Evolutionary conservation across 106 monocot genomes (phyloP), one percentile per base, ranked within the genome.

Genomic region (Alisma plantagoaquatica): DNA sequence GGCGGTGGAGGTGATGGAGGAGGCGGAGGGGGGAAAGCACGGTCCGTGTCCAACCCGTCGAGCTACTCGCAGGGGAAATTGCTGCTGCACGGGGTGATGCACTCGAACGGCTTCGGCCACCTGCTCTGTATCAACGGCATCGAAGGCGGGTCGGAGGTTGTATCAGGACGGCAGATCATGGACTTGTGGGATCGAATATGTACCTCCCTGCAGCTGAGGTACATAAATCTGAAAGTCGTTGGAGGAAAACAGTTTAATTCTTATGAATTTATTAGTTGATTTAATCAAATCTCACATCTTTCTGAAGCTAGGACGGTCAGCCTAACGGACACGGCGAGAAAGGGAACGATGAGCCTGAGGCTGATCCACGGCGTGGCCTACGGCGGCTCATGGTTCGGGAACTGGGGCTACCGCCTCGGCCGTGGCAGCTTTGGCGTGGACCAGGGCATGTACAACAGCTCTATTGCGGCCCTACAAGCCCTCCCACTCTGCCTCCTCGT

Each of bases 41-140:
- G 14, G 35, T 38, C 9, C 35, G 35, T 5, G 35, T 5, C 45
- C 3, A n/a, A n/a, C 10, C 29, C 26, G 57, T n/a, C 18, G 46
- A 44, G 50, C 60, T 41, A 56, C 29, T 38, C 43, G 16, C 49
- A 57, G 23, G 41, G 58, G 12, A 61, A 77, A 30, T 55, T 89
- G 20, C 50, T 89, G 20, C 50, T 89, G 73, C 89, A 89, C 47
- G 84, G 89, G 27, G 56, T 96, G 54, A 17, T 96, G 27, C 96
- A 96, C 41, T 70, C 66, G 4, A 96, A 84, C 62, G 96, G 96
- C 6, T 82, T 68, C 23, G 96, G 89, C 15, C 96, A 96, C 53
- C 38, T 96, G 55, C 64, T 96, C 14, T 51, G 28, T 22, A 38
- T 88, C 51, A 84, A 89, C 33, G 96, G 96, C 38, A 55, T 81